Evolutionary conservation across 208 protist species (phyloP).

Genomic region (Trypanosoma lewisi): DNA sequence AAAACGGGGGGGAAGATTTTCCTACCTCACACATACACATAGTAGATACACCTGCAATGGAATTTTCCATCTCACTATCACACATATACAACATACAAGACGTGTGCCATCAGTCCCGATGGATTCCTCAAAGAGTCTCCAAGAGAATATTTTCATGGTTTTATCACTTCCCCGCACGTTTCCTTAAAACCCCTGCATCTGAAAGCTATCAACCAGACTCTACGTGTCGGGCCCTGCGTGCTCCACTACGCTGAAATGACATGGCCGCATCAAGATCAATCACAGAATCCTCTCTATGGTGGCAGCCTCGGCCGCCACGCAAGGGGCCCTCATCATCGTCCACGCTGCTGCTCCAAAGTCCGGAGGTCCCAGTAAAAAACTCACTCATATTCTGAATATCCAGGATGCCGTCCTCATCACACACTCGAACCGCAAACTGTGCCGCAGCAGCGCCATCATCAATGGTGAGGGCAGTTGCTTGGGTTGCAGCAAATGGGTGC

Average conservation of each 20-base stretch:
- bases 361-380: slow-evolving; percentile 3
- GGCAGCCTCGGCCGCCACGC: neutral
- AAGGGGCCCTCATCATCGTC: neutral
- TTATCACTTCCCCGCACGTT: no score
- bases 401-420: neutral
- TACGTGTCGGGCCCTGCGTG: slow-evolving; percentile 9
- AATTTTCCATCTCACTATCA: no score
- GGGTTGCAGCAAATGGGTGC: neutral
- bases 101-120: no score
- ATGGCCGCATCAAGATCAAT: slow-evolving; percentile 11
- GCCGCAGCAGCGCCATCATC: neutral
- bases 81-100: no score
- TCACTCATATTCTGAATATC: slow-evolving; percentile 8
- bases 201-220: no score
- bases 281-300: neutral
- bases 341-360: neutral
- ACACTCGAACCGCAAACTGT: neutral
- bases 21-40: no score
- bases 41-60: no score
- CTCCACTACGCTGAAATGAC: slow-evolving; percentile 16
- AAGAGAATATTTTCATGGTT: no score
- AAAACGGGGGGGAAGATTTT: no score
- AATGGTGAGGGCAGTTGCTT: neutral
- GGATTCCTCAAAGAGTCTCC: no score
- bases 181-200: no score